Conservation (phyloP, 176 grass and related monocot species). For the Oryza nivara region DNA sequence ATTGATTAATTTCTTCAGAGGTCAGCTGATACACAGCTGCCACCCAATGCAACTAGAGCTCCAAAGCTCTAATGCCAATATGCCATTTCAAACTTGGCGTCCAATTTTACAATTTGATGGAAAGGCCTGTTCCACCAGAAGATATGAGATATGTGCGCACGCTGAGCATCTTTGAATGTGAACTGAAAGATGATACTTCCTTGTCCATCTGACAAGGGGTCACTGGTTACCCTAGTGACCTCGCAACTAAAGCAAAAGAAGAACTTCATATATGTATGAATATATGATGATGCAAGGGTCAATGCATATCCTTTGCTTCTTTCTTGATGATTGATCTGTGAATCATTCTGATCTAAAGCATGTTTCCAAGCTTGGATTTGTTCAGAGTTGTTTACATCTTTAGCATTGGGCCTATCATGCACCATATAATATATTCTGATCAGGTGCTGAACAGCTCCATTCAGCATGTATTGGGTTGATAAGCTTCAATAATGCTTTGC, state of each 20-base stretch:
- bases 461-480: not conserved
- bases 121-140: conserved; percentile 44
- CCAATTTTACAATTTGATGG: conserved; percentile 42
- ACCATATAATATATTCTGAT: conserved; percentile 10
- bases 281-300: not conserved
- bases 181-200: conserved; percentile 49
- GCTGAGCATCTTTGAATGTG: conserved; percentile 39
- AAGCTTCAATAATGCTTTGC: not conserved
- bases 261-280: conserved; percentile 2
- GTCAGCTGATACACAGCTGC: conserved; percentile 31
- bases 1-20: conserved; percentile 18
- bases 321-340: not conserved
- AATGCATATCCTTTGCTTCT: conserved; percentile 12
- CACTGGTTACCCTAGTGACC: conserved; percentile 35
- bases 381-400: conserved; percentile 4
- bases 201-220: conserved; percentile 44
- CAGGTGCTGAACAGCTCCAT: not conserved
- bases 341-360: conserved; percentile 19
- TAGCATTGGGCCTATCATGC: not conserved
- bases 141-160: conserved; percentile 9
- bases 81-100: conserved; percentile 31
- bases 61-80: conserved; percentile 29
- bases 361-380: not conserved
- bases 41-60: conserved; percentile 22
- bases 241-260: conserved; percentile 46